Percentiles rank a stretch among this genome's conserved stretches.
phyloP scores from a whole-genome alignment of 2,329 filamentous ascomycete species.

The Monascus ruber region DNA sequence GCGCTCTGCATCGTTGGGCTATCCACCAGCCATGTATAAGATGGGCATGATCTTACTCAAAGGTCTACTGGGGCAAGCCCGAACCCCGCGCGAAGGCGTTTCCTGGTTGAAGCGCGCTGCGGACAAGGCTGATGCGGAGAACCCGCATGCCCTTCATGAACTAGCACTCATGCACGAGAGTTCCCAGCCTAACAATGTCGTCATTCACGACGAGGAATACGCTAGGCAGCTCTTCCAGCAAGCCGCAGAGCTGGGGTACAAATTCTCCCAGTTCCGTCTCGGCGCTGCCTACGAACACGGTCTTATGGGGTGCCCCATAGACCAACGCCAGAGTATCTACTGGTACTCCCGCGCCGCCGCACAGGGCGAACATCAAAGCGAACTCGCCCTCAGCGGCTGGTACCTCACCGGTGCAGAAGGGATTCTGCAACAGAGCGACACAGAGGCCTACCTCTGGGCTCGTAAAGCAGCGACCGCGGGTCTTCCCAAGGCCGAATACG shows the following conservation, averaged over 20 bases:
- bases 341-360: conserved; percentile 90
- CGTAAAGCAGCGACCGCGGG: conserved; percentile 82
- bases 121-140: conserved; percentile 75
- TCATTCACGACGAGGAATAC: conserved; percentile 72
- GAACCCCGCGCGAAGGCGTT: conserved; percentile 74
- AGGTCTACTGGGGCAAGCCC: conserved; percentile 76
- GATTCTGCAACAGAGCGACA: conserved; percentile 82
- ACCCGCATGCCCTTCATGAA: conserved; percentile 91
- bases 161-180: conserved; percentile 53
- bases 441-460: conserved; percentile 94
- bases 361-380: conserved; percentile 88
- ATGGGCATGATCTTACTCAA: conserved; percentile 93
- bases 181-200: conserved; percentile 51
- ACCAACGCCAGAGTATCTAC: conserved; percentile 72
- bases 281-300: conserved; percentile 87
- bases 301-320: conserved; percentile 66
- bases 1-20: conserved; percentile 77
- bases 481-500: conserved; percentile 88
- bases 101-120: conserved; percentile 89
- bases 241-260: conserved; percentile 82
- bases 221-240: conserved; percentile 72
- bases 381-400: conserved; percentile 78
- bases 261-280: conserved; percentile 84
- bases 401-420: conserved; percentile 86
- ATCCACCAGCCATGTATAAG: conserved; percentile 95